Percentiles rank a stretch among this genome's conserved stretches.
phyloP scores from a whole-genome alignment of 75 land plant genomes.

The Adiantum capillusveneris region DNA sequence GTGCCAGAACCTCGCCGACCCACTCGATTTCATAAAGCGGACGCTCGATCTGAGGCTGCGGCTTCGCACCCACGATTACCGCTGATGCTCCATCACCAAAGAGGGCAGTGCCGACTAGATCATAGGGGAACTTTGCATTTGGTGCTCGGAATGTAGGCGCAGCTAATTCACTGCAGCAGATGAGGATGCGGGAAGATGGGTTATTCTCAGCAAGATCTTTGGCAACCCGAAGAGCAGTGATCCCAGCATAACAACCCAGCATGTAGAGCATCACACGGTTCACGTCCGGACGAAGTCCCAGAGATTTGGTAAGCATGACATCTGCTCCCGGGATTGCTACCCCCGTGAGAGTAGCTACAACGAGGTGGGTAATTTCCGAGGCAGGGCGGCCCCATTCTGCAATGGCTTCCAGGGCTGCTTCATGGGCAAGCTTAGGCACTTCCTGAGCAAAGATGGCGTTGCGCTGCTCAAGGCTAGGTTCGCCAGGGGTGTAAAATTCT shows the following conservation, averaged over 20 bases:
- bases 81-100: slow-evolving; percentile 18
- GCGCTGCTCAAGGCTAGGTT: slow-evolving; percentile 1
- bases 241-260: background rate
- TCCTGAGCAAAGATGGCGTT: no score
- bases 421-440: slow-evolving; percentile 10
- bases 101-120: slow-evolving; percentile 1
- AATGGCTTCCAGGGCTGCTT: slow-evolving; percentile 2
- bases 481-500: slow-evolving; percentile 1
- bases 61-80: slow-evolving; percentile 10
- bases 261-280: slow-evolving; percentile 10
- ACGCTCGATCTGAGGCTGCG: slow-evolving; percentile 1
- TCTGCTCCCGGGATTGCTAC: slow-evolving; percentile 7
- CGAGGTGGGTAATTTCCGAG: slow-evolving; percentile 5
- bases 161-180: slow-evolving; percentile 9
- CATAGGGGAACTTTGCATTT: slow-evolving; percentile 3
- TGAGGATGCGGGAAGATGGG: slow-evolving; percentile 7
- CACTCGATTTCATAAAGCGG: slow-evolving; percentile 14
- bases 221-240: slow-evolving; percentile 5
- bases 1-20: background rate
- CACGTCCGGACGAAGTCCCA: background rate
- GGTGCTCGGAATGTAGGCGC: slow-evolving; percentile 5
- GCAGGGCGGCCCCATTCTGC: slow-evolving; percentile 6
- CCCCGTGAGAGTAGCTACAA: background rate
- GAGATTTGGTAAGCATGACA: background rate
- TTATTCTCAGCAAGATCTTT: slow-evolving; percentile 19